These are phyloP conservation scores for Monilinia polystroma DNA, from an alignment of 2,329 filamentous ascomycete species.

Conservation along the genomic window DNA sequence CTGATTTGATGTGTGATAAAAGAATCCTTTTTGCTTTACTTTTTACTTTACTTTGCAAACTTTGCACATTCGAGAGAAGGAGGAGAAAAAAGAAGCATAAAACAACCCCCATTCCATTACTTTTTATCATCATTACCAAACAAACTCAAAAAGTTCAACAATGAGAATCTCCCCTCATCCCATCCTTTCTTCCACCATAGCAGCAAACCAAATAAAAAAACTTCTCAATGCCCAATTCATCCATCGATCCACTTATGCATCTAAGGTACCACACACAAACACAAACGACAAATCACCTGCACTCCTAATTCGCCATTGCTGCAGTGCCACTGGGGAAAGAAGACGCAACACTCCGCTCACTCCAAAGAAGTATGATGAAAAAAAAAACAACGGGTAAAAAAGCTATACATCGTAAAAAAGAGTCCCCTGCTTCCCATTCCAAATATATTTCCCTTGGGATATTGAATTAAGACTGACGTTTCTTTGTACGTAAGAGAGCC, in stretches of 20 bases:
- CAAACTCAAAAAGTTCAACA: slow-evolving; percentile 28
- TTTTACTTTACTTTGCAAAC: not conserved
- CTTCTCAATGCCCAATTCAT: not conserved
- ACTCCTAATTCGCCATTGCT: slow-evolving; percentile 38
- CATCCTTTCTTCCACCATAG: slow-evolving; percentile 1
- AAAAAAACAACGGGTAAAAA: slow-evolving; percentile 30
- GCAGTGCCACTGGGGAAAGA: slow-evolving; percentile 19
- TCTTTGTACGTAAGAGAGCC: slow-evolving; percentile 31
- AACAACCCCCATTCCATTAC: slow-evolving; percentile 1
- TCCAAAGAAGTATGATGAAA: slow-evolving; percentile 23
- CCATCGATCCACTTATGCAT: slow-evolving; percentile 3
- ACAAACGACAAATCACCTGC: slow-evolving; percentile 17
- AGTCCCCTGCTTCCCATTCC: slow-evolving; percentile 23
- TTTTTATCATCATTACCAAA: slow-evolving; percentile 35
- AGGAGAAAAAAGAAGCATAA: not conserved
- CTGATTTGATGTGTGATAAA: slow-evolving; percentile 1
- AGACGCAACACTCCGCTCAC: slow-evolving; percentile 16
- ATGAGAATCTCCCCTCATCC: not conserved
- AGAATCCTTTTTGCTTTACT: slow-evolving; percentile 8
- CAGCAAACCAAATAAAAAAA: slow-evolving; percentile 8
- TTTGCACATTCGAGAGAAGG: not conserved
- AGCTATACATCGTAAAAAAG: slow-evolving; percentile 36
- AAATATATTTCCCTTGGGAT: slow-evolving; percentile 5
- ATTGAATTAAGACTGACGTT: slow-evolving; percentile 33
- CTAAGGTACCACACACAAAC: slow-evolving; percentile 13